These are phyloP conservation scores for Metschnikowia sp. DNA, from an alignment of 805 yeast genomes.

Conservation along the genomic window DNA sequence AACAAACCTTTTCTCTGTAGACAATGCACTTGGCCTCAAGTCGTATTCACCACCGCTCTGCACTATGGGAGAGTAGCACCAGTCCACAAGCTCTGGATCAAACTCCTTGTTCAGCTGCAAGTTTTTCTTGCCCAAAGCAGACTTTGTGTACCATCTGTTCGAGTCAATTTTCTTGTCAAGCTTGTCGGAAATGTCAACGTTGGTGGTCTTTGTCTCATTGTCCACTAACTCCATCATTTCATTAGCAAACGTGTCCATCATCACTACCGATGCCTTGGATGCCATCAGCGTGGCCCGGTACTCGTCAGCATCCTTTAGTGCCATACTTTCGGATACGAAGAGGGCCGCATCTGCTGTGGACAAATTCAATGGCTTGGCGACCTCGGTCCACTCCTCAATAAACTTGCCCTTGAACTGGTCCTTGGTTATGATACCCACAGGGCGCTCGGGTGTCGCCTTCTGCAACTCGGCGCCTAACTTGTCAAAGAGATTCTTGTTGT, in stretches of 20 bases:
- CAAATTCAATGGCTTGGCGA: slow-evolving; percentile 31
- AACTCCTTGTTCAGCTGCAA: slow-evolving; percentile 55
- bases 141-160: slow-evolving; percentile 62
- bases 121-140: slow-evolving; percentile 48
- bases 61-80: slow-evolving; percentile 90
- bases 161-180: slow-evolving; percentile 76
- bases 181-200: slow-evolving; percentile 67
- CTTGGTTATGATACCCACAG: slow-evolving; percentile 65
- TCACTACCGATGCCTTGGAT: slow-evolving; percentile 68
- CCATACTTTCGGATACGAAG: slow-evolving; percentile 55
- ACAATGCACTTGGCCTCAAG: slow-evolving; percentile 76
- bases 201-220: slow-evolving; percentile 75
- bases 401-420: slow-evolving; percentile 84
- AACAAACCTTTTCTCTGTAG: slow-evolving; percentile 58
- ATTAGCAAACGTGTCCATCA: slow-evolving; percentile 80
- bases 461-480: slow-evolving; percentile 51
- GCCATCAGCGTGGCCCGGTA: slow-evolving; percentile 63
- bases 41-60: slow-evolving; percentile 88
- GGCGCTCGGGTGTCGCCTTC: slow-evolving; percentile 30
- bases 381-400: slow-evolving; percentile 71
- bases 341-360: slow-evolving; percentile 48
- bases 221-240: slow-evolving; percentile 86
- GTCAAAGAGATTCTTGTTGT: slow-evolving; percentile 63
- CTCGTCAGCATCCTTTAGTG: slow-evolving; percentile 78
- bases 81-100: slow-evolving; percentile 74